A percentile compares a stretch with the other conserved stretches of the same genome.
phyloP scores from a whole-genome alignment of 2,329 filamentous ascomycete genomes.

The Ophiostoma fasciatum region DNA sequence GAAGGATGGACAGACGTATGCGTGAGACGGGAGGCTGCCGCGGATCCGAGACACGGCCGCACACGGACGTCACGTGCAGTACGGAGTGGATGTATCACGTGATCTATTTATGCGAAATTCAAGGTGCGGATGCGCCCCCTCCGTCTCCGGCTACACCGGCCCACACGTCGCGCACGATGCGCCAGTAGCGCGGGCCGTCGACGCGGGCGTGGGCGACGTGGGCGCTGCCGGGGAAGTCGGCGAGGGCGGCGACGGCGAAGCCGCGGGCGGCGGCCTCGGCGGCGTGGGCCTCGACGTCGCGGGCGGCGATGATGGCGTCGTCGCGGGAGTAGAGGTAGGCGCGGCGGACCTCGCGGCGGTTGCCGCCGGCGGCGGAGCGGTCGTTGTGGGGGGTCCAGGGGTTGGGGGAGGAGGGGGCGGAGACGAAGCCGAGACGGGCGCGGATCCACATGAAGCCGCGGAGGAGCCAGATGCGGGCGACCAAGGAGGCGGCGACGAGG shows the following conservation, averaged over 20 bases:
- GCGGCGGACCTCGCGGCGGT: conserved; percentile 26
- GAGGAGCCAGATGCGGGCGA: conserved; percentile 19
- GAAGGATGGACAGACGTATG: no score
- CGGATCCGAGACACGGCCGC: no score
- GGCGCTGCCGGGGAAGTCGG: conserved; percentile 29
- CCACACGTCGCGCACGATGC: conserved; percentile 31
- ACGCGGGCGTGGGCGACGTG: conserved; percentile 36
- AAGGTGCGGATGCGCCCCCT: no score
- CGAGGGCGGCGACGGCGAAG: conserved; percentile 24
- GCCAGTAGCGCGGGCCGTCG: conserved; percentile 36
- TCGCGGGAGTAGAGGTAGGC: conserved; percentile 37
- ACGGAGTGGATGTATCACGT: no score
- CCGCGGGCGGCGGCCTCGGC: conserved; percentile 24
- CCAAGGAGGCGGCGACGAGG: conserved; percentile 18
- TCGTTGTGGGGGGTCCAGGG: conserved; percentile 22
- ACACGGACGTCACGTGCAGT: no score
- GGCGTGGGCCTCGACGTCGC: conserved; percentile 34
- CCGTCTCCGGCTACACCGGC: no score
- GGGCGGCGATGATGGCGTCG: conserved; percentile 31
- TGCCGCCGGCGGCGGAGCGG: conserved; percentile 14
- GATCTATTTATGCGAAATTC: no score
- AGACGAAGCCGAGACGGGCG: not conserved
- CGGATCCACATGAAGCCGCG: not conserved
- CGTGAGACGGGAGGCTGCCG: no score
- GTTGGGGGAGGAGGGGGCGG: not conserved